Conservation (phyloP, 345 rosid genomes). For the Hirschfeldia incana region DNA sequence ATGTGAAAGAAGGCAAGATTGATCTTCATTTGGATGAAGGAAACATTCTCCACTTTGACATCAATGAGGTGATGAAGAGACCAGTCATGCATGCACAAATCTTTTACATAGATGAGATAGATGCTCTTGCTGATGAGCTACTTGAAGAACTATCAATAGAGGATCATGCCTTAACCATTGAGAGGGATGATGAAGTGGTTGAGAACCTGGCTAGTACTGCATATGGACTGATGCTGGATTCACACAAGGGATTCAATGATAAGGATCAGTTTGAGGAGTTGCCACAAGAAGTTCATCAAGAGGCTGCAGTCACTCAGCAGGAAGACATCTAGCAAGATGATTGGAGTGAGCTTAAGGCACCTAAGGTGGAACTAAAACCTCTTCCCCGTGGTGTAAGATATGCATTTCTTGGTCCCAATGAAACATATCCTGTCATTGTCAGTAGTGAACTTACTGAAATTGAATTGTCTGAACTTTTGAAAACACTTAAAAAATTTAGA, state of each 20-base stretch:
- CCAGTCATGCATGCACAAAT: too few relatives aligned
- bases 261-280: too few relatives aligned
- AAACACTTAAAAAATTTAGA: not conserved
- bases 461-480: not conserved
- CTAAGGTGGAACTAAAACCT: not conserved
- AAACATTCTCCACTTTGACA: too few relatives aligned
- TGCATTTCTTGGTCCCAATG: not conserved
- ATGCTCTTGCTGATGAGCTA: too few relatives aligned
- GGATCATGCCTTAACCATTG: too few relatives aligned
- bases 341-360: not conserved
- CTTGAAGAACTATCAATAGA: too few relatives aligned
- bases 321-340: not conserved
- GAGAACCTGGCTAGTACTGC: too few relatives aligned
- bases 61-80: too few relatives aligned
- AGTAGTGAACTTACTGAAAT: not conserved
- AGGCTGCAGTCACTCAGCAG: not conserved
- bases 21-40: not conserved
- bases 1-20: not conserved
- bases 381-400: not conserved
- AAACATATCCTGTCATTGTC: not conserved
- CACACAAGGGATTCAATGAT: too few relatives aligned
- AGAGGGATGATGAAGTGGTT: too few relatives aligned
- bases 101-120: too few relatives aligned
- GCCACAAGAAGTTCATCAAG: not conserved
- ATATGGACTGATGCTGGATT: too few relatives aligned